Evolutionary conservation across 2,329 filamentous ascomycete genomes (phyloP).

Genomic region (Cercospora janseana): DNA sequence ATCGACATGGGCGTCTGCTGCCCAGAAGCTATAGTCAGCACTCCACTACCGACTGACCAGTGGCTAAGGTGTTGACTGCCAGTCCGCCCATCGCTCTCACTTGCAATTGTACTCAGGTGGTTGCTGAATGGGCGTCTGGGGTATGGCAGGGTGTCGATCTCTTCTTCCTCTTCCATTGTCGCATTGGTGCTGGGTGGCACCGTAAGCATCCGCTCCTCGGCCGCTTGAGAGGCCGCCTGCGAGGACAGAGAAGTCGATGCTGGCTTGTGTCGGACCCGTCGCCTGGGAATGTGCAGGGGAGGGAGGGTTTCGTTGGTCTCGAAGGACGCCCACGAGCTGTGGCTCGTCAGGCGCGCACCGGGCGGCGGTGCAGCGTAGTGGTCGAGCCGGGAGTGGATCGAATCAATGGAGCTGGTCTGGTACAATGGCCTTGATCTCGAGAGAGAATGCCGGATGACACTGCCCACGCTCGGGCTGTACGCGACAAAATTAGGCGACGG

Average conservation of each 20-base stretch:
- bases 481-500: conserved; percentile 36
- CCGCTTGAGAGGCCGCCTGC: conserved; percentile 18
- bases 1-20: conserved; percentile 32
- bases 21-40: conserved; percentile 28
- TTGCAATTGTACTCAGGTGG: conserved; percentile 40
- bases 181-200: conserved; percentile 13
- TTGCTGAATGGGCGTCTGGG: conserved; percentile 34
- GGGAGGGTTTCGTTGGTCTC: conserved; percentile 33
- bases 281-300: conserved; percentile 37
- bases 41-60: conserved; percentile 36
- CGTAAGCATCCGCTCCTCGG: not conserved
- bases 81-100: conserved; percentile 35
- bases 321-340: conserved; percentile 30
- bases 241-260: conserved; percentile 27
- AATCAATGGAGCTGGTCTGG: conserved; percentile 33
- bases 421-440: conserved; percentile 17
- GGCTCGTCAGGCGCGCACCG: conserved; percentile 25
- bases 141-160: conserved; percentile 34
- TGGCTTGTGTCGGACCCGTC: conserved; percentile 31
- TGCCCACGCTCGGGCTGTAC: conserved; percentile 26
- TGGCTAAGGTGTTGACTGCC: conserved; percentile 35
- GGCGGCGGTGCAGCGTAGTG: conserved; percentile 22
- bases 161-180: conserved; percentile 30
- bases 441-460: conserved; percentile 16
- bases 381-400: conserved; percentile 34